Percentiles rank a stretch among this genome's conserved stretches.
phyloP scores from a whole-genome alignment of 306 rosid genomes.

The Ochetophila trinervis region DNA sequence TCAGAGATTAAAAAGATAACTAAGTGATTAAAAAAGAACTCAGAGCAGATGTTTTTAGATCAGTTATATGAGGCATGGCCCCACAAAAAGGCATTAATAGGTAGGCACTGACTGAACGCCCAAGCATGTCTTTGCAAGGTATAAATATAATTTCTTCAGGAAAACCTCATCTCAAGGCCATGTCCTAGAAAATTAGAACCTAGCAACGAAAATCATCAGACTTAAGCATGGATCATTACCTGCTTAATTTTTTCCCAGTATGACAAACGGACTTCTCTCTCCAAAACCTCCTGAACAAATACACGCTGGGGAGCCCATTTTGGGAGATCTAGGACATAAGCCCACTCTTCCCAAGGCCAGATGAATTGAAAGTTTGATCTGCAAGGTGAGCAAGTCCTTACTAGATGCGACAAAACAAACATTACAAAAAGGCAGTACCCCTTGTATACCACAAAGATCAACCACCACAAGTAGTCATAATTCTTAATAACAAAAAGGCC shows the following conservation, averaged over 20 bases:
- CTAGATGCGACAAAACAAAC: neutral
- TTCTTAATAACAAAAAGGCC: too few species aligned
- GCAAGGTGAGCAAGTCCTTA: constrained; percentile 31
- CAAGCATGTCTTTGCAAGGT: too few species aligned
- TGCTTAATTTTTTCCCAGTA: constrained; percentile 99
- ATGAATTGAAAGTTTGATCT: constrained; percentile 98
- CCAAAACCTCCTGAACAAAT: constrained; percentile 96
- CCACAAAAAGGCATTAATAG: too few species aligned
- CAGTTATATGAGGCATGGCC: too few species aligned
- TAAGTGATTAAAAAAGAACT: too few species aligned
- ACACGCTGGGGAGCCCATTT: constrained; percentile 99
- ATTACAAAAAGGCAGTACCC: neutral
- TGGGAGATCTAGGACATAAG: constrained; percentile 84
- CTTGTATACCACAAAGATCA: neutral
- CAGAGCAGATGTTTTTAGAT: too few species aligned
- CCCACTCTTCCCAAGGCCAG: constrained; percentile 99
- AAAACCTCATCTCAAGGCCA: constrained; percentile 7
- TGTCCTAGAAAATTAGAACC: neutral
- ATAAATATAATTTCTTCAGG: too few species aligned
- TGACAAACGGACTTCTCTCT: constrained; percentile 95
- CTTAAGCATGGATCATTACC: constrained; percentile 45
- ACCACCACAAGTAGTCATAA: neutral
- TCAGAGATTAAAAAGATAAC: too few species aligned
- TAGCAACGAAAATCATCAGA: neutral
- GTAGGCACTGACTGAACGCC: too few species aligned